A percentile compares a stretch with the other conserved stretches of the same genome.
phyloP scores from a whole-genome alignment of 2,329 filamentous ascomycete species.

The Grosmannia serpens region DNA sequence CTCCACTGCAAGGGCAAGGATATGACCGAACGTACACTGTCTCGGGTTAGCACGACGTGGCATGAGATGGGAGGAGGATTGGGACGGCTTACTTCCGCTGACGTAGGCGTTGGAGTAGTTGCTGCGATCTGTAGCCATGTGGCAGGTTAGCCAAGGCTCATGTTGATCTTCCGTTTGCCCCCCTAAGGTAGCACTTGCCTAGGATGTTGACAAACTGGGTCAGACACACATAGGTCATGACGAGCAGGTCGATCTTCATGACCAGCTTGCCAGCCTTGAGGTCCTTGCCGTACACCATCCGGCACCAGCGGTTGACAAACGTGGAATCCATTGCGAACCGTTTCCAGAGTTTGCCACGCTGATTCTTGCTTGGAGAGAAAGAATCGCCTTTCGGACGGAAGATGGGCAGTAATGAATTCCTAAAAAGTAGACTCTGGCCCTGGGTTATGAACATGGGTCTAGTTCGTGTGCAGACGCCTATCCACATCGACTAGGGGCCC shows the following conservation, averaged over 20 bases:
- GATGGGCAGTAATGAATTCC: background rate
- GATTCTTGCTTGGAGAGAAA: background rate
- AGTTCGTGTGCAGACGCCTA: background rate
- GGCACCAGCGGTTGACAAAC: background rate
- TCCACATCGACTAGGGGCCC: background rate
- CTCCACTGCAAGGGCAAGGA: background rate
- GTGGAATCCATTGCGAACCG: background rate
- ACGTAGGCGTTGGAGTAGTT: conserved; percentile 5
- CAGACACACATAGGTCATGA: conserved; percentile 50
- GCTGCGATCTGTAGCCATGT: background rate
- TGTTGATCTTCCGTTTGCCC: background rate
- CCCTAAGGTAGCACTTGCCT: background rate
- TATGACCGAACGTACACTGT: background rate
- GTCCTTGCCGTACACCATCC: background rate
- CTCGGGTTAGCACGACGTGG: background rate
- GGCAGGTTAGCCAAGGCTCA: background rate
- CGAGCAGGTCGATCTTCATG: conserved; percentile 39
- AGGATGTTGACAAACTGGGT: conserved; percentile 40
- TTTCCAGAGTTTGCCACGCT: background rate
- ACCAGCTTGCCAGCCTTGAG: conserved; percentile 5
- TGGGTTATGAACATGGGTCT: background rate
- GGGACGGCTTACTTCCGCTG: background rate
- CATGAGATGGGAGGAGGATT: background rate
- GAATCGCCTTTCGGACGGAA: background rate
- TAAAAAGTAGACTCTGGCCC: background rate